Base-by-base conservation (phyloP, 768 basidiomycete species). In the Termitomyces sp. region DNA sequence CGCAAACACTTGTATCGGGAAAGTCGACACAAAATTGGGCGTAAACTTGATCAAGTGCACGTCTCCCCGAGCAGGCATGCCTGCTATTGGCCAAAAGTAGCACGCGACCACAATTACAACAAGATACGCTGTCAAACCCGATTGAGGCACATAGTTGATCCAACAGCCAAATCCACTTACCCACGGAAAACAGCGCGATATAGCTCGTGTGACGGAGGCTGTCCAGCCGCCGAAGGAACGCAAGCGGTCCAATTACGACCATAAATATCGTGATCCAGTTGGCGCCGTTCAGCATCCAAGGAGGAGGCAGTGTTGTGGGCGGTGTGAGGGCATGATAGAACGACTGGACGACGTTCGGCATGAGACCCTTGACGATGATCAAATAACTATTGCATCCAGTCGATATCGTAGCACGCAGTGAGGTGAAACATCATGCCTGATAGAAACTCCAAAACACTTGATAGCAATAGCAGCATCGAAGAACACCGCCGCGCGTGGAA, bases 371-470 rank as follows among this genome's bases (percentile, higher is more conserved):
- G 72, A 95, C 85, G 65, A 96, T 94, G 67, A 95, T 95, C 61
- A 94, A 79, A 70, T 94, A 93, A 69, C 91, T 93, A 30, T 59
- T 36, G 44, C 53, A 50, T 41, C 57, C 26, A 32, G 18, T 13
- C 35, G 44, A 40, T 30, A 20, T 43, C 20, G 1, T n/a, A 20
- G 32, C 44, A 50, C 12, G 50, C 23, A 28, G 44, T 23, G 26
- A 33, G 18, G 0, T 2, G 23, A n/a, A 20, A 14, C 41, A 44
- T 23, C 82, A 49, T 73, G 93, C 83, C 93, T 94, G 66, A 95
- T 87, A 36, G 92, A 93, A 3, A 98, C 96, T 20, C 96, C 96
- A 69, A 97, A 97, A 71, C 96, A 98, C 70, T 98, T 98, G 70
- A 87, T 88, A 10, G 94, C 94, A 65, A 98, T 94, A 13, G 95